Conservation (phyloP, 2,329 filamentous ascomycete species). For the Clonostachys rhizophaga region DNA sequence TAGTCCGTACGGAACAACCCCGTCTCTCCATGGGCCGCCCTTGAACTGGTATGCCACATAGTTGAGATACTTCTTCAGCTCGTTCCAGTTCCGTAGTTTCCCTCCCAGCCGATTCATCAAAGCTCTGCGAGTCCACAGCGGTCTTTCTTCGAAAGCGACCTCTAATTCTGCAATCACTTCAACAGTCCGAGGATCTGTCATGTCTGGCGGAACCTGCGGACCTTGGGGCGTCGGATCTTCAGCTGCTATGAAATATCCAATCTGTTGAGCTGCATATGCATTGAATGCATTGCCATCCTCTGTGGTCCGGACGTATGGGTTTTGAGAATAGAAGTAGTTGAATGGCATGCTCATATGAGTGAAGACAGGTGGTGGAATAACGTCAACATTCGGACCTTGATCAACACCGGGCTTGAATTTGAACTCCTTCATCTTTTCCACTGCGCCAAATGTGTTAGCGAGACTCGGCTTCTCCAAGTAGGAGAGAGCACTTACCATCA, state of each 20-base stretch:
- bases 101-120: constrained; percentile 67
- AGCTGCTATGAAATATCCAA: constrained; percentile 54
- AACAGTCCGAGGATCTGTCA: constrained; percentile 56
- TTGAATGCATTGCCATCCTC: constrained; percentile 53
- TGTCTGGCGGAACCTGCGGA: constrained; percentile 55
- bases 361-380: constrained; percentile 77
- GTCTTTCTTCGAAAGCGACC: constrained; percentile 65
- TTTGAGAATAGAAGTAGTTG: constrained; percentile 80
- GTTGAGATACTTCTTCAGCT: constrained; percentile 71
- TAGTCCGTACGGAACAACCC: constrained; percentile 77
- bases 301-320: constrained; percentile 66
- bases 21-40: constrained; percentile 87
- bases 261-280: constrained; percentile 53
- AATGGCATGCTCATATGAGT: constrained; percentile 71
- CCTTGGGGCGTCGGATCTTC: constrained; percentile 57
- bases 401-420: constrained; percentile 60
- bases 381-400: constrained; percentile 55
- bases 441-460: constrained; percentile 15
- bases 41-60: constrained; percentile 91
- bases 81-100: constrained; percentile 44
- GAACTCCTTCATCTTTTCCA: constrained; percentile 55
- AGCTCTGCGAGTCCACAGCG: constrained; percentile 82
- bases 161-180: constrained; percentile 61
- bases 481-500: constrained; percentile 47
- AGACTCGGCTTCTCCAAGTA: too few relatives aligned